Conservation (phyloP, 2,329 filamentous ascomycete species). For the Cordyceps cicadae region DNA sequence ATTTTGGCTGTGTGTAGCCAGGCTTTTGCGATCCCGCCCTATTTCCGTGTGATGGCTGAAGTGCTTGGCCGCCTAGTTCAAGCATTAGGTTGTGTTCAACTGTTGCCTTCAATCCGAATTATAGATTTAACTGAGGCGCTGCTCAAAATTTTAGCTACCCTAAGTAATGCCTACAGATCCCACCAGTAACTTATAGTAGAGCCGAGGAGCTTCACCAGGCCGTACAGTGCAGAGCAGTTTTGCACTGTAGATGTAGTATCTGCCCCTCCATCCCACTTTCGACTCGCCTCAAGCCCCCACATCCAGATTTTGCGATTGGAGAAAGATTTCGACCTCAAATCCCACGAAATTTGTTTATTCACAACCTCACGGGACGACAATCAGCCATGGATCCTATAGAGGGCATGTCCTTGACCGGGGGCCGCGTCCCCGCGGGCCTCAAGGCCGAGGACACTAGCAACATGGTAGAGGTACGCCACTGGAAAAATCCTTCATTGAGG, state of each 20-base stretch:
- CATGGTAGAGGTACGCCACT: slow-evolving; percentile 44
- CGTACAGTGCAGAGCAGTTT: neutral
- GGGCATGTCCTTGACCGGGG: slow-evolving; percentile 24
- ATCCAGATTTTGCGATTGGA: slow-evolving; percentile 9
- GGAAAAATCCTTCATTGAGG: neutral
- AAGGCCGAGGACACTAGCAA: slow-evolving; percentile 49
- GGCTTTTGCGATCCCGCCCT: no score
- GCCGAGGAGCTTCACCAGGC: neutral
- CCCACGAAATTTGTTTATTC: neutral
- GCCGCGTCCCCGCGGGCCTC: slow-evolving; percentile 45
- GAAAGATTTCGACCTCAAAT: neutral
- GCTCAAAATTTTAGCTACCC: neutral
- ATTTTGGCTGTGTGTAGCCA: no score
- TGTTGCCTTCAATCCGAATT: neutral
- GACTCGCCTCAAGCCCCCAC: slow-evolving; percentile 4
- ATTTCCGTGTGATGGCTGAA: no score
- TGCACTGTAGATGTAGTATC: slow-evolving; percentile 3
- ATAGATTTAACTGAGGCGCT: neutral
- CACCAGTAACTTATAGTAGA: neutral
- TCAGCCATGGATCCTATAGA: slow-evolving; percentile 32
- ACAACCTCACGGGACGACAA: neutral
- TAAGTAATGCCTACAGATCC: neutral
- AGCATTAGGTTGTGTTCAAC: no score
- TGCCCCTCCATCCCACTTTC: slow-evolving; percentile 10
- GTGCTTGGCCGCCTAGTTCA: no score